Percentiles rank a stretch among this genome's conserved stretches.
Evolutionary conservation across 106 monocot genomes (phyloP).

Genomic region (Triglochin maritima): DNA sequence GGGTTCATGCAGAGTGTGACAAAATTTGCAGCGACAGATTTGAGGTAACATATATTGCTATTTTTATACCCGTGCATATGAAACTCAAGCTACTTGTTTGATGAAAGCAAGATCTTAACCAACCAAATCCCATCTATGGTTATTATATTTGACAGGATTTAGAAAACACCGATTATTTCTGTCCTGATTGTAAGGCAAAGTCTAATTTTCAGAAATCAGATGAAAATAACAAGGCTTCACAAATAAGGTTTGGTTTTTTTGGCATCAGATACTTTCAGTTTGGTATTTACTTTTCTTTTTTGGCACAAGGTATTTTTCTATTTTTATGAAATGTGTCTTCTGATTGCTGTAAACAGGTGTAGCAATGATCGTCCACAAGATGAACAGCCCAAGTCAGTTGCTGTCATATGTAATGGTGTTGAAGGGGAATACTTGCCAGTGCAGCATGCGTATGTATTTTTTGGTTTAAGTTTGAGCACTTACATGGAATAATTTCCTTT

Average conservation of each 20-base stretch:
- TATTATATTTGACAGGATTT: constrained; percentile 39
- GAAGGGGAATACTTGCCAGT: constrained; percentile 65
- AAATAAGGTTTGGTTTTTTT: constrained; percentile 27
- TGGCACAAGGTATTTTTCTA: neutral
- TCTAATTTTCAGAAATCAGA: constrained; percentile 27
- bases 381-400: constrained; percentile 16
- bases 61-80: neutral
- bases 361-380: constrained; percentile 14
- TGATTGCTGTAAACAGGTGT: constrained; percentile 27
- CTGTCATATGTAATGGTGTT: constrained; percentile 52
- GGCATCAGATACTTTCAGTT: neutral
- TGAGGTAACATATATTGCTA: constrained; percentile 33
- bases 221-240: constrained; percentile 20
- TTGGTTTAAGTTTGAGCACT: neutral
- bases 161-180: constrained; percentile 63
- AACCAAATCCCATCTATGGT: no score
- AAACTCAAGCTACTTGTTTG: neutral
- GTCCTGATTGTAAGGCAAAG: constrained; percentile 76
- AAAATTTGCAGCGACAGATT: constrained; percentile 37
- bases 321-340: neutral
- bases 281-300: neutral
- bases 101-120: no score
- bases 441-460: constrained; percentile 64
- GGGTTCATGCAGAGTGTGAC: constrained; percentile 94
- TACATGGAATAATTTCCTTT: neutral